These are phyloP conservation scores for Diaporthe longicolla DNA, from an alignment of 2,329 filamentous ascomycete genomes.

Conservation along the genomic window DNA sequence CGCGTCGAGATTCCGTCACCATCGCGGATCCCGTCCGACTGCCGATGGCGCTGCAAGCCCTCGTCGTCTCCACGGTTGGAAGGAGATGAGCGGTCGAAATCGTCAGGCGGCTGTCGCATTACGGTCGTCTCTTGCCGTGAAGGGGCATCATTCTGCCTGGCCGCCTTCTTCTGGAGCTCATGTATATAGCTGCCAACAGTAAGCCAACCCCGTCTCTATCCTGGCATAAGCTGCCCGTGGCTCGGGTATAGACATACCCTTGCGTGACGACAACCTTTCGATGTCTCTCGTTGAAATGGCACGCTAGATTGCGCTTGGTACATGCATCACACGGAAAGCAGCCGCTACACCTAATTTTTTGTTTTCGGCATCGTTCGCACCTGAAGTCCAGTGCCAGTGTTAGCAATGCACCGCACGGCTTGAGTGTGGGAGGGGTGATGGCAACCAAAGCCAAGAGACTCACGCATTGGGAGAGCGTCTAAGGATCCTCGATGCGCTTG, in stretches of 20 bases:
- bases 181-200: not conserved
- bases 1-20: conserved; percentile 36
- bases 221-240: too few species aligned
- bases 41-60: not conserved
- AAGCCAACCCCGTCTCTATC: not conserved
- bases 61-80: not conserved
- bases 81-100: not conserved
- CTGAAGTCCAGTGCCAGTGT: conserved; percentile 47
- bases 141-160: not conserved
- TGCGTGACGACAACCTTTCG: conserved; percentile 64
- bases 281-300: conserved; percentile 60
- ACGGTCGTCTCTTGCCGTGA: not conserved
- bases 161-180: conserved; percentile 23
- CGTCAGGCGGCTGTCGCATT: not conserved
- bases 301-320: conserved; percentile 57
- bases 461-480: conserved; percentile 23
- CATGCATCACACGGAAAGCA: conserved; percentile 59
- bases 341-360: conserved; percentile 62
- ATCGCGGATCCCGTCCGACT: not conserved
- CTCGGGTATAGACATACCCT: conserved; percentile 52
- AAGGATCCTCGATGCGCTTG: not conserved
- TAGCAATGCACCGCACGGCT: conserved; percentile 20
- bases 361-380: conserved; percentile 59
- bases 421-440: not conserved
- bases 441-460: not conserved